Conservation (phyloP, 2,329 filamentous ascomycete genomes). For the Zalaria sp. region DNA sequence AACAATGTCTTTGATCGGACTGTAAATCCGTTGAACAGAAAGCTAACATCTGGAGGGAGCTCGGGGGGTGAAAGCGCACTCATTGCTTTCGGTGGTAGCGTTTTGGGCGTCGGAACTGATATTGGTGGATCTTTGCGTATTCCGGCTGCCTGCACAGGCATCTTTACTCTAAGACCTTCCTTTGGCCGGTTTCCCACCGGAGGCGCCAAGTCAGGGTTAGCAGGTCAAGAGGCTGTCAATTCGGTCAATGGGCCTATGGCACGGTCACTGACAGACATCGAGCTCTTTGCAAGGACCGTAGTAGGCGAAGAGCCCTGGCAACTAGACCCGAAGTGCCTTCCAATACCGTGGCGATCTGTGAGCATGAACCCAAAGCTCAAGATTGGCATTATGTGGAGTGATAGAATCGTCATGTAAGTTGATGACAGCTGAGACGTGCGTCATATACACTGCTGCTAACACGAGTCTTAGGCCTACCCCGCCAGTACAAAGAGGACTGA, state of each 20-base stretch:
- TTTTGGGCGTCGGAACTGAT: slow-evolving; percentile 50
- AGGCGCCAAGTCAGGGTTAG: slow-evolving; percentile 40
- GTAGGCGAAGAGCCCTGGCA: slow-evolving; percentile 35
- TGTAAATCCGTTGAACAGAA: slow-evolving; percentile 45
- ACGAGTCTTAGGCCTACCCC: slow-evolving; percentile 34
- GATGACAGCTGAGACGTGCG: no score
- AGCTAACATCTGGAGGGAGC: slow-evolving; percentile 48
- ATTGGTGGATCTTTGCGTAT: slow-evolving; percentile 45
- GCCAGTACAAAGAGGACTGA: slow-evolving; percentile 42
- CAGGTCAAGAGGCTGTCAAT: slow-evolving; percentile 50
- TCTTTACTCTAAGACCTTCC: slow-evolving; percentile 43
- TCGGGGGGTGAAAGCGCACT: slow-evolving; percentile 55
- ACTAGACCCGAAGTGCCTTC: slow-evolving; percentile 37
- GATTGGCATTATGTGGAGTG: slow-evolving; percentile 46
- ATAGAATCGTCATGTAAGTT: slow-evolving; percentile 37
- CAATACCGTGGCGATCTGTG: slow-evolving; percentile 37
- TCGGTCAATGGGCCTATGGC: slow-evolving; percentile 52
- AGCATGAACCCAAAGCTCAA: slow-evolving; percentile 35
- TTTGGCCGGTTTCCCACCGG: slow-evolving; percentile 46
- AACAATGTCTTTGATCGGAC: slow-evolving; percentile 50
- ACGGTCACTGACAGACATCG: slow-evolving; percentile 37
- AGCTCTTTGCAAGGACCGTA: slow-evolving; percentile 26
- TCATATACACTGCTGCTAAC: no score
- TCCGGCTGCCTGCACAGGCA: slow-evolving; percentile 42
- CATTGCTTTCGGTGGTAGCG: slow-evolving; percentile 43